A percentile compares a stretch with the other conserved stretches of the same genome.
Evolutionary conservation across 768 basidiomycete species (phyloP).

Genomic region (Scleroderma bovista): DNA sequence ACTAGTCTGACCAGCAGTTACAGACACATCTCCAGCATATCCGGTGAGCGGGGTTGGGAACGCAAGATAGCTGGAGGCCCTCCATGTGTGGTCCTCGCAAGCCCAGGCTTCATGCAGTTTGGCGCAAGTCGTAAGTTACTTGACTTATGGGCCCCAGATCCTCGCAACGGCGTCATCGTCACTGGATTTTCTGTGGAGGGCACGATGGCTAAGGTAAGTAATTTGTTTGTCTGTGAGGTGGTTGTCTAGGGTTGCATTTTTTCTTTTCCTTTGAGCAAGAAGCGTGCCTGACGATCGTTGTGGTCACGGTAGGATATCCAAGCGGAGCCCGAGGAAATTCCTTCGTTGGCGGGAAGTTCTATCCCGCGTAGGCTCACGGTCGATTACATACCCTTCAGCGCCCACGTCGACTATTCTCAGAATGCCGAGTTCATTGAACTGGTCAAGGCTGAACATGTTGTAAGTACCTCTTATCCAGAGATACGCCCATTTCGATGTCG

Average conservation of each 20-base stretch:
- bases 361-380: constrained; percentile 87
- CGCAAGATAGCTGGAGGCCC: constrained; percentile 87
- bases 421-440: constrained; percentile 95
- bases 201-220: constrained; percentile 91
- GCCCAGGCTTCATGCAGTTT: constrained; percentile 87
- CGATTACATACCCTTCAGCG: constrained; percentile 92
- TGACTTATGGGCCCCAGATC: constrained; percentile 92
- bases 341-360: constrained; percentile 61
- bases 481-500: not conserved
- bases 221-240: not conserved
- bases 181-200: constrained; percentile 98
- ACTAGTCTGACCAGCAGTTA: not conserved
- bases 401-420: constrained; percentile 94
- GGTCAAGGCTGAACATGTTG: constrained; percentile 86
- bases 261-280: too few relatives aligned
- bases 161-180: constrained; percentile 88
- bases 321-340: constrained; percentile 89
- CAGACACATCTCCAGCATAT: constrained; percentile 76
- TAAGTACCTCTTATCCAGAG: constrained; percentile 32
- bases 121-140: constrained; percentile 89
- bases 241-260: too few relatives aligned
- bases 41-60: constrained; percentile 73
- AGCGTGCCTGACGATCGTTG: constrained; percentile 1
- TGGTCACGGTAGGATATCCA: constrained; percentile 65
- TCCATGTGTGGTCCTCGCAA: constrained; percentile 93